Evolutionary conservation across 108 stramenopile genomes (phyloP).

Genomic region (Hondaea fermentalgiana): DNA sequence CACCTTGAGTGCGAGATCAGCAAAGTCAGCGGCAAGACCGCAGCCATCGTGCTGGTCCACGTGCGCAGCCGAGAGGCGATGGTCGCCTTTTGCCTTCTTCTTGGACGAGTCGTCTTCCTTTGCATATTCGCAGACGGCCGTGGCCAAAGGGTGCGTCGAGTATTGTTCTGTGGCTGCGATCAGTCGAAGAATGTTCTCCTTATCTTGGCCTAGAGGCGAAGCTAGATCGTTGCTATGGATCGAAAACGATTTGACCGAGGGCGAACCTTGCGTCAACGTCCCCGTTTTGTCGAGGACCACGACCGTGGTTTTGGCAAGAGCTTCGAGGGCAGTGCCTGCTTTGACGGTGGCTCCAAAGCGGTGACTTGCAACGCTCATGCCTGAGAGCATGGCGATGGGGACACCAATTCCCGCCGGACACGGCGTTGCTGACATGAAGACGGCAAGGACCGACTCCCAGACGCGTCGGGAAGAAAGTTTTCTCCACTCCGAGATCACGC

Average conservation of each 20-base stretch:
- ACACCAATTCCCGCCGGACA: neutral
- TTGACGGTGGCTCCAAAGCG: neutral
- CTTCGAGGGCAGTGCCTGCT: neutral
- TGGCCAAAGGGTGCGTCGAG: neutral
- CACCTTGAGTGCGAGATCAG: neutral
- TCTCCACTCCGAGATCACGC: neutral
- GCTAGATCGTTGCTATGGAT: neutral
- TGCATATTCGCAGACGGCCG: neutral
- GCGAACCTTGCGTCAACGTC: neutral
- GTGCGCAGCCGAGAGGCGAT: neutral
- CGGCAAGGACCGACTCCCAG: neutral
- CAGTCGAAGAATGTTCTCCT: neutral
- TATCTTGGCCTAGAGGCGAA: too few relatives aligned
- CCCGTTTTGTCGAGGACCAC: slow-evolving; percentile 12
- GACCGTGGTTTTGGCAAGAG: neutral
- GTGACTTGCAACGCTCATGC: neutral
- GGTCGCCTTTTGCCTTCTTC: neutral
- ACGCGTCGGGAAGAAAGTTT: neutral
- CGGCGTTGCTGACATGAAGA: slow-evolving; percentile 4
- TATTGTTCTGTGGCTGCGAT: neutral
- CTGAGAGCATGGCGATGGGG: slow-evolving; percentile 1
- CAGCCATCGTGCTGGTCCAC: neutral
- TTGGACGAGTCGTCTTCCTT: neutral
- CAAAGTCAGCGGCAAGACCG: neutral
- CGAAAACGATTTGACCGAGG: neutral